A percentile compares a stretch with the other conserved stretches of the same genome.
Evolutionary conservation across 257 asterid species (phyloP).

Genomic region (Paraleonurus japonicus): DNA sequence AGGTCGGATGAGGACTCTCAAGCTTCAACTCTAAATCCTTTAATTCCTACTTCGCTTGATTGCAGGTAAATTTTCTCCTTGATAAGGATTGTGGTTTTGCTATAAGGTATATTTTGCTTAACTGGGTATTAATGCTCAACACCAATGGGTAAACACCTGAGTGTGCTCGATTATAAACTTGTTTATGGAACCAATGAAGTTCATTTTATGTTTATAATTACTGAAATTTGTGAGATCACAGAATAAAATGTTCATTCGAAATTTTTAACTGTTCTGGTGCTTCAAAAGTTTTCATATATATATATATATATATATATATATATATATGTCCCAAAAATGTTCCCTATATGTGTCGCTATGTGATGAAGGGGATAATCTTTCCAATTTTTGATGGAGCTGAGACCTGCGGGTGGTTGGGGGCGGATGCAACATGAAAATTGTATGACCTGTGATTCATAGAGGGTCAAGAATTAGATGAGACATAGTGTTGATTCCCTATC

Average conservation of each 20-base stretch:
- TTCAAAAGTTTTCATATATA: neutral
- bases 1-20: constrained; percentile 56
- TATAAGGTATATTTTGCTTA: neutral
- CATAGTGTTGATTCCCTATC: neutral
- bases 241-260: neutral
- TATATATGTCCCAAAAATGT: neutral
- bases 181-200: neutral
- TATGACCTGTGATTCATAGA: neutral
- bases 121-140: neutral
- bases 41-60: constrained; percentile 76
- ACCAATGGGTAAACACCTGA: neutral
- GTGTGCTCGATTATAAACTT: neutral
- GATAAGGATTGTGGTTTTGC: constrained; percentile 18
- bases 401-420: neutral
- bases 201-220: neutral
- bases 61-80: constrained; percentile 50
- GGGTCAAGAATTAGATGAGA: neutral
- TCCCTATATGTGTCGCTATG: neutral
- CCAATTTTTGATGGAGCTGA: neutral
- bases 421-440: constrained; percentile 4
- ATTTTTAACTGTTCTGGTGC: neutral
- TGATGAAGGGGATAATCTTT: neutral
- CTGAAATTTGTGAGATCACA: neutral
- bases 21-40: constrained; percentile 50
- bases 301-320: too few species aligned